A percentile compares a stretch with the other conserved stretches of the same genome.
Conservation (phyloP, 495 filamentous ascomycete genomes). For the Cetradonia linearis region DNA sequence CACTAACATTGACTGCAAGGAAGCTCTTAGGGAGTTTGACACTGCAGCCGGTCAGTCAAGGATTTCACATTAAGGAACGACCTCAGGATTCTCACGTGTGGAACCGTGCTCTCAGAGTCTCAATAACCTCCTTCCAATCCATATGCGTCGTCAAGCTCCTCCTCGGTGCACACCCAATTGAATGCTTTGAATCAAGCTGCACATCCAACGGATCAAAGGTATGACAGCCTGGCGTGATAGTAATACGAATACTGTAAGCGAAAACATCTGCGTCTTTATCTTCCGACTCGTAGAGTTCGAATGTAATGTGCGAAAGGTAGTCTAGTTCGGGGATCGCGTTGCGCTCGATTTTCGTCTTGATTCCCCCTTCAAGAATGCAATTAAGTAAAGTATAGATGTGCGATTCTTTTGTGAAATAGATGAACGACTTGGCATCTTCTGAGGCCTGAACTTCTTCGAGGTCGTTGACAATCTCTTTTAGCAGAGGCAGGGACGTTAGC, state of each 20-base stretch:
- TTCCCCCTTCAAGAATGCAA: conserved; percentile 92
- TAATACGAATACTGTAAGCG: conserved; percentile 91
- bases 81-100: conserved; percentile 57
- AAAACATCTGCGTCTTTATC: conserved; percentile 63
- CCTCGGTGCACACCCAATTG: conserved; percentile 82
- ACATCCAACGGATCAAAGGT: conserved; percentile 92
- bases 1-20: conserved; percentile 80
- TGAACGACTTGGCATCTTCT: conserved; percentile 83
- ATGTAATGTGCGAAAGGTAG: conserved; percentile 94
- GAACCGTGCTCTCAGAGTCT: conserved; percentile 88
- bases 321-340: conserved; percentile 93
- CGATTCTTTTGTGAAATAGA: conserved; percentile 98
- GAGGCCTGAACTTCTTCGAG: conserved; percentile 96
- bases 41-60: conserved; percentile 32
- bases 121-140: conserved; percentile 92
- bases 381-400: conserved; percentile 98
- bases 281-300: conserved; percentile 92
- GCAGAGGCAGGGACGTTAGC: conserved; percentile 78
- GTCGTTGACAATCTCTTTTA: conserved; percentile 92
- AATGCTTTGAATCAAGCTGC: conserved; percentile 88
- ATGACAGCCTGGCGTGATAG: conserved; percentile 90
- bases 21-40: conserved; percentile 94
- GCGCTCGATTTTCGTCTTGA: conserved; percentile 83
- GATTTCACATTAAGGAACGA: neutral
- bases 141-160: conserved; percentile 82